Base-by-base conservation (phyloP, 129 eudicot genomes). In the Pittosporum tobira region DNA sequence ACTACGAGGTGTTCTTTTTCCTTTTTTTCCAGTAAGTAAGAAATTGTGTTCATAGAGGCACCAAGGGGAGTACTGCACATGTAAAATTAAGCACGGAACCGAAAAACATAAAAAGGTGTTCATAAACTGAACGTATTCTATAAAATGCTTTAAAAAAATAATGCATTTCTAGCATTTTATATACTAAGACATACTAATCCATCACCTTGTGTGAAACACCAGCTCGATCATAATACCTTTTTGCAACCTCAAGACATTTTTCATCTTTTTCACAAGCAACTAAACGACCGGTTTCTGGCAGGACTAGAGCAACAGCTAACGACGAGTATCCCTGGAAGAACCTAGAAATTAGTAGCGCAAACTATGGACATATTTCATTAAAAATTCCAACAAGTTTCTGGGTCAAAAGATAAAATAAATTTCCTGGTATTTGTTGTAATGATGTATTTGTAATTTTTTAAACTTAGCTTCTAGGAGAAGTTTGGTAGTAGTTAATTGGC, bases 201-300 rank as follows among this genome's bases (percentile, higher is more conserved):
- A 28, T 63, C 65, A 87, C 96, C 98, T 91, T 91, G 57, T 87
- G 88, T 57, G 81, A 73, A 63, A 91, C 98, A 60, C 98, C 94
- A 2, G 98, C 98, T 63, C 73, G 87, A 22, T 83, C 80, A 72
- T 80, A 91, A 54, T 80, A 91, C 79, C 73, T 80, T 61, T 73
- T 79, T 40, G 98, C 98, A 65, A 91, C 96, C 66, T 91, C 96
- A 43, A 91, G 85, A 26, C 83, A 66, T 47, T 65, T 81, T 20
- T 45, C 73, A 46, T 91, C 96, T 71, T 83, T 91, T 73, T 91
- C 98, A 45, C 98, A 91, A 38, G 98, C 98, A 66, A 91, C 87
- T 59, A 91, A 65, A 66, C 52, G 64, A 60, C 98, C 98, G 1
- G 83, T 78, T 36, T 91, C 88, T 24, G 96, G 96, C 6, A 91